Conservation (phyloP, 2,329 filamentous ascomycete species). For the Achaetomium macrosporum region DNA sequence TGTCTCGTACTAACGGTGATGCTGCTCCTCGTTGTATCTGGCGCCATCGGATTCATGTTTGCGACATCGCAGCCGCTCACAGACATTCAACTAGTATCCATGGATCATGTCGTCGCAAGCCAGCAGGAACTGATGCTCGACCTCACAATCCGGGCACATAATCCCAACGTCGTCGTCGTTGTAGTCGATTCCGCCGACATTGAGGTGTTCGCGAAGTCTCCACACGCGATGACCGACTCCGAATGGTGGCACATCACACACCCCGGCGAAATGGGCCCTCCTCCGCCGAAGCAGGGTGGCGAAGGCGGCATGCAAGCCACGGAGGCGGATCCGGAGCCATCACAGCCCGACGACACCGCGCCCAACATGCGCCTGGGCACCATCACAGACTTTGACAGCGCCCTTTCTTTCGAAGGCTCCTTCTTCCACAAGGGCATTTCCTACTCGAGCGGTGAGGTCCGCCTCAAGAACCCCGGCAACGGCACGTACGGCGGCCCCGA, state of each 20-base stretch:
- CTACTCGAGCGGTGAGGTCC: conserved; percentile 74
- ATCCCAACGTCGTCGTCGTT: conserved; percentile 88
- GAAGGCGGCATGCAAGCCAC: conserved; percentile 26
- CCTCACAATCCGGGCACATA: conserved; percentile 77
- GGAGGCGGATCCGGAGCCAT: conserved; percentile 4
- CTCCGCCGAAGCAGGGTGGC: not conserved
- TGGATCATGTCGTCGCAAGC: conserved; percentile 86
- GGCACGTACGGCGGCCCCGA: conserved; percentile 77
- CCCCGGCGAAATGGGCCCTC: conserved; percentile 25
- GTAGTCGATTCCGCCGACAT: conserved; percentile 81
- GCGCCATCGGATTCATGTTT: conserved; percentile 81
- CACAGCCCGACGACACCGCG: conserved; percentile 51
- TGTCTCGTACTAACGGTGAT: conserved; percentile 81
- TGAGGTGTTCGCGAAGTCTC: conserved; percentile 91
- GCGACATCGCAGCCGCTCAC: conserved; percentile 83
- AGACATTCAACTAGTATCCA: conserved; percentile 70
- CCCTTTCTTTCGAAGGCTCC: conserved; percentile 82
- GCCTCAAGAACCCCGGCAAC: conserved; percentile 78
- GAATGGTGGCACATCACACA: conserved; percentile 51
- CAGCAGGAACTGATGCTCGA: conserved; percentile 96
- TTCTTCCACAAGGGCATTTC: conserved; percentile 71
- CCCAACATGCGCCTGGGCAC: conserved; percentile 91
- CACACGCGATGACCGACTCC: conserved; percentile 67
- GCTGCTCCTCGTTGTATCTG: conserved; percentile 74
- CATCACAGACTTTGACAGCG: conserved; percentile 80